A percentile compares a stretch with the other conserved stretches of the same genome.
Conservation (phyloP, 768 basidiomycete genomes). For the Erythrobasidium yunnanense region DNA sequence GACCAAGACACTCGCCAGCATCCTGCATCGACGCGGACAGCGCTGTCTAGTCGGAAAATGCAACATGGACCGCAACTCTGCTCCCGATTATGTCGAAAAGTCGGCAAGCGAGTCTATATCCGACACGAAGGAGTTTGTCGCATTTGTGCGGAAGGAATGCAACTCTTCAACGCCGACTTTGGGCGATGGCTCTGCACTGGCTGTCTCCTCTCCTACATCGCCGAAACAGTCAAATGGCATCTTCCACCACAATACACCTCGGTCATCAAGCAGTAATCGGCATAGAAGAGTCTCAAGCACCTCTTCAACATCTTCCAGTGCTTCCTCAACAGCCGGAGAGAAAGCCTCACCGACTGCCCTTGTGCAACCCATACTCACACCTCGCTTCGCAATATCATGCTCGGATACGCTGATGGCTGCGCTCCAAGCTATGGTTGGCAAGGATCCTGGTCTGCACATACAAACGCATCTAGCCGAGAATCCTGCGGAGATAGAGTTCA, state of each 20-base stretch:
- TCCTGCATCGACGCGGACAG: constrained; percentile 55
- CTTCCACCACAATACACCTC: background rate
- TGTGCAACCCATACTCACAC: constrained; percentile 81
- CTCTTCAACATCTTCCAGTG: background rate
- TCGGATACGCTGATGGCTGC: constrained; percentile 55
- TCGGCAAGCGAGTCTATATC: constrained; percentile 40
- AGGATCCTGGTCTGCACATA: constrained; percentile 56
- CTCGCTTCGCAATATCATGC: constrained; percentile 91
- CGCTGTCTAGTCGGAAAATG: constrained; percentile 54
- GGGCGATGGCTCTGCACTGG: background rate
- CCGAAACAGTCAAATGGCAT: background rate
- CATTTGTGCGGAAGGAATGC: constrained; percentile 50
- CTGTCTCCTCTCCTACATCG: background rate
- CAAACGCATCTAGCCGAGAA: constrained; percentile 94
- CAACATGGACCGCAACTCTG: constrained; percentile 62
- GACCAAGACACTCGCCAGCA: constrained; percentile 69
- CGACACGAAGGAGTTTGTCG: constrained; percentile 56
- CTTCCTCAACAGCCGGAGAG: background rate
- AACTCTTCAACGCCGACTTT: constrained; percentile 4
- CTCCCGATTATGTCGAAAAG: constrained; percentile 23
- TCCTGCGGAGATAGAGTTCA: constrained; percentile 56
- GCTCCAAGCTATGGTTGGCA: constrained; percentile 54
- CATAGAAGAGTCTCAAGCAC: background rate
- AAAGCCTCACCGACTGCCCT: constrained; percentile 43
- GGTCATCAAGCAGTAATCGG: background rate